A percentile compares a stretch with the other conserved stretches of the same genome.
Evolutionary conservation across 2,329 filamentous ascomycete genomes (phyloP).

Genomic region (Trichoderma breve): DNA sequence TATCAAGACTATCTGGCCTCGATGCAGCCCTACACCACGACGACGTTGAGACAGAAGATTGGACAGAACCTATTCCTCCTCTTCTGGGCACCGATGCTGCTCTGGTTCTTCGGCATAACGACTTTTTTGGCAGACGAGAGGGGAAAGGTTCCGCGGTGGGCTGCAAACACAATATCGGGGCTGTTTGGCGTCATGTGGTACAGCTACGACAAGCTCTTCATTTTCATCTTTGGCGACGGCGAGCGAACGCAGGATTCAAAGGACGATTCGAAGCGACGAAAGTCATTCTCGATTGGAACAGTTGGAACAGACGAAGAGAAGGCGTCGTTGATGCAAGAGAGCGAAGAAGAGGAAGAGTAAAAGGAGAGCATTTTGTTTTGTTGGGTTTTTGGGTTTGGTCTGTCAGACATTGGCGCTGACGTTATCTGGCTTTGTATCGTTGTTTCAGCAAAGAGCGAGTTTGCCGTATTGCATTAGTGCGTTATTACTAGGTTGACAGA

Average conservation of each 20-base stretch:
- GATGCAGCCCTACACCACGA: conserved; percentile 69
- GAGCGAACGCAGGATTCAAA: conserved; percentile 57
- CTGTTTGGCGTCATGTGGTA: conserved; percentile 52
- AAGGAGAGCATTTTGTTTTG: not conserved
- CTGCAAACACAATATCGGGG: conserved; percentile 50
- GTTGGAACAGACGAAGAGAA: conserved; percentile 11
- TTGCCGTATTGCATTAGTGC: not conserved
- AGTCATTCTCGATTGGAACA: not conserved
- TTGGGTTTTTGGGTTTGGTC: not conserved
- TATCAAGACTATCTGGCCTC: conserved; percentile 72
- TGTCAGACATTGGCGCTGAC: conserved; percentile 1
- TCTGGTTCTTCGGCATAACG: conserved; percentile 45
- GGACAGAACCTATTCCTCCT: conserved; percentile 63
- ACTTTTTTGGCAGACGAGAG: conserved; percentile 60
- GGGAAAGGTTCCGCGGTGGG: conserved; percentile 68
- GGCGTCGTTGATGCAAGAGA: not conserved
- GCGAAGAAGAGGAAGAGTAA: not conserved
- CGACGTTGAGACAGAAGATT: conserved; percentile 62
- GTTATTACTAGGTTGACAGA: not conserved
- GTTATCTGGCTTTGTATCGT: not conserved
- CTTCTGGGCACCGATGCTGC: conserved; percentile 56
- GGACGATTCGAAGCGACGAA: conserved; percentile 28
- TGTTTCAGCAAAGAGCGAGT: not conserved
- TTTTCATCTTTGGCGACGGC: conserved; percentile 76
- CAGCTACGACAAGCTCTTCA: conserved; percentile 47